These are phyloP conservation scores for Cardamine resedifolia DNA, from an alignment of 345 rosid genomes.

Conservation along the genomic window DNA sequence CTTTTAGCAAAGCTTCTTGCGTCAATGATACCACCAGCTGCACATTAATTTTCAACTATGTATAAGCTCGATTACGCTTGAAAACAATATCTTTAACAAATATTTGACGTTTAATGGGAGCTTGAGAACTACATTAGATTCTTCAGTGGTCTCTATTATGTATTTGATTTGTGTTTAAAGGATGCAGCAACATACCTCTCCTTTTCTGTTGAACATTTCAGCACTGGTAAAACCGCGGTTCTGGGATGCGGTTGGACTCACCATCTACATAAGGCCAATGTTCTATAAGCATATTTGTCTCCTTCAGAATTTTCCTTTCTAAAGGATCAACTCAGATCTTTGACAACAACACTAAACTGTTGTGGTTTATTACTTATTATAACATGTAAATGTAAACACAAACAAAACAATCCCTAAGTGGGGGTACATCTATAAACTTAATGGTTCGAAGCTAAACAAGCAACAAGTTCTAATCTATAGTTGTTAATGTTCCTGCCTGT, in stretches of 20 bases:
- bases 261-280: conserved; percentile 42
- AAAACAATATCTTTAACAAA: neutral
- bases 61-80: too few relatives aligned
- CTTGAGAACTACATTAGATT: neutral
- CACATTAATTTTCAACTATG: conserved; percentile 1
- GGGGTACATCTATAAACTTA: neutral
- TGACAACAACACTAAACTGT: neutral
- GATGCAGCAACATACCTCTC: conserved; percentile 57
- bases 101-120: neutral
- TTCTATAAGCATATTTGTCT: neutral
- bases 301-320: neutral
- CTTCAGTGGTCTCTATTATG: neutral
- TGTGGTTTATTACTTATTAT: neutral
- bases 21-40: conserved; percentile 72
- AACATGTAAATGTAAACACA: conserved; percentile 2
- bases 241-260: conserved; percentile 51
- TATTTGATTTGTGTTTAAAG: neutral
- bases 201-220: conserved; percentile 71
- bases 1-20: conserved; percentile 79
- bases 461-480: neutral
- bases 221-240: conserved; percentile 74
- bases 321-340: neutral
- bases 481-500: neutral
- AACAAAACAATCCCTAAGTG: neutral
- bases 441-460: conserved; percentile 4